Base-by-base conservation (phyloP, 805 yeast genomes). In the Metschnikowia lachancei region DNA sequence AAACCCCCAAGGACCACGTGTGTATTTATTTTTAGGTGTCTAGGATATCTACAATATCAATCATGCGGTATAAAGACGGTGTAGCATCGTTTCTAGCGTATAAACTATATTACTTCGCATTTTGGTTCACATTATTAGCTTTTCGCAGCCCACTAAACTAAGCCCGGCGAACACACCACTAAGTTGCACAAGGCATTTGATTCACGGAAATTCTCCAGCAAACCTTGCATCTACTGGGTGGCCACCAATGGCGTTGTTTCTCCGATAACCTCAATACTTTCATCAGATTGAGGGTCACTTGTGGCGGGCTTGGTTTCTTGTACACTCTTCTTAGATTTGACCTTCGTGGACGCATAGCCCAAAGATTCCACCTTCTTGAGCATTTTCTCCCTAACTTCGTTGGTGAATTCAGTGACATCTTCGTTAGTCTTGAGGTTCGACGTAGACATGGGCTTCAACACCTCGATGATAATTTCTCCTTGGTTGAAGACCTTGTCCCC, bases 371-470 rank as follows among this genome's bases (percentile, higher is more conserved):
- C 61, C 11, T 61, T 67, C 11, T 57, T 54, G 30, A 65, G 54
- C 96, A 92, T 91, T 26, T 63, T 60, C 0, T 72, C 73, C 57
- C 86, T 74, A 9, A 83, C 76, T n/a, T 73, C 64, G 16, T 73
- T 75, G 34, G 82, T 67, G 45, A 92, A 77, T 3, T 64, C 75
- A 43, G 78, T 72, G 36, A 94, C 85, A 51, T 89, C 89, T 13
- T 83, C 91, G 43, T 82, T 76, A 16, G 84, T 78, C 43, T 63
- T 58, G 58, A 88, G 63, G 18, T 83, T 83, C 17, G 74, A 77
- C 9, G 97, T 89, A 10, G 78, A 62, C 49, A 92, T 74, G 31
- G 97, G 97, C 45, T 86, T 85, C 51, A 94, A 74, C 9, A 94
- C 96, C 56, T 81, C 84, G 47, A 91, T 78, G 36, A 74, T 72